A percentile compares a stretch with the other conserved stretches of the same genome.
Evolutionary conservation across 805 yeast genomes (phyloP).

Genomic region (Huiozyma sinensis): DNA sequence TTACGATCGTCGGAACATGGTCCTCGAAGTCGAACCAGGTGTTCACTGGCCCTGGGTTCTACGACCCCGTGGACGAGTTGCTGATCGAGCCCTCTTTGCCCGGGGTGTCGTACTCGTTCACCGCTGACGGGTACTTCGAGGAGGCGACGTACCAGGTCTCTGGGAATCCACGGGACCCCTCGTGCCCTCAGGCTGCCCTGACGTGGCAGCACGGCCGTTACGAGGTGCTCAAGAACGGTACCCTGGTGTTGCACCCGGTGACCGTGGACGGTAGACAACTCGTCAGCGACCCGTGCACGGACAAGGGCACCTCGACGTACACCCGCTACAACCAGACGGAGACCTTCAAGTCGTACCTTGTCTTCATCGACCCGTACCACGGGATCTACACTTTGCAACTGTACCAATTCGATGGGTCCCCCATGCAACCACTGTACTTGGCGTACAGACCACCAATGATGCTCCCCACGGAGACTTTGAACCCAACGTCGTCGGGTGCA

Average conservation of each 20-base stretch:
- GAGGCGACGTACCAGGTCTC: slow-evolving; percentile 77
- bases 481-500: slow-evolving; percentile 51
- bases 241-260: slow-evolving; percentile 60
- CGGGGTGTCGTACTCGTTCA: slow-evolving; percentile 87
- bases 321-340: slow-evolving; percentile 63
- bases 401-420: slow-evolving; percentile 68
- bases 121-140: slow-evolving; percentile 85
- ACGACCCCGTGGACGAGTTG: slow-evolving; percentile 91
- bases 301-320: slow-evolving; percentile 48
- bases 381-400: slow-evolving; percentile 72
- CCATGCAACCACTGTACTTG: slow-evolving; percentile 77
- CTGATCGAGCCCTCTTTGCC: slow-evolving; percentile 93
- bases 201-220: slow-evolving; percentile 87
- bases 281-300: slow-evolving; percentile 77
- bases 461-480: slow-evolving; percentile 87
- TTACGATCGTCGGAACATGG: slow-evolving; percentile 67
- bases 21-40: slow-evolving; percentile 86
- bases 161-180: slow-evolving; percentile 60
- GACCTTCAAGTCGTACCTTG: slow-evolving; percentile 44
- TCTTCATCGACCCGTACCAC: slow-evolving; percentile 64
- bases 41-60: slow-evolving; percentile 93
- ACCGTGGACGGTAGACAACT: slow-evolving; percentile 88
- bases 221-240: slow-evolving; percentile 50
- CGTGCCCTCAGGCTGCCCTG: slow-evolving; percentile 74
- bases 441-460: slow-evolving; percentile 92